These are phyloP conservation scores for Cutaneotrichosporon mucoides DNA, from an alignment of 1,284 basidiomycete species.

Conservation along the genomic window DNA sequence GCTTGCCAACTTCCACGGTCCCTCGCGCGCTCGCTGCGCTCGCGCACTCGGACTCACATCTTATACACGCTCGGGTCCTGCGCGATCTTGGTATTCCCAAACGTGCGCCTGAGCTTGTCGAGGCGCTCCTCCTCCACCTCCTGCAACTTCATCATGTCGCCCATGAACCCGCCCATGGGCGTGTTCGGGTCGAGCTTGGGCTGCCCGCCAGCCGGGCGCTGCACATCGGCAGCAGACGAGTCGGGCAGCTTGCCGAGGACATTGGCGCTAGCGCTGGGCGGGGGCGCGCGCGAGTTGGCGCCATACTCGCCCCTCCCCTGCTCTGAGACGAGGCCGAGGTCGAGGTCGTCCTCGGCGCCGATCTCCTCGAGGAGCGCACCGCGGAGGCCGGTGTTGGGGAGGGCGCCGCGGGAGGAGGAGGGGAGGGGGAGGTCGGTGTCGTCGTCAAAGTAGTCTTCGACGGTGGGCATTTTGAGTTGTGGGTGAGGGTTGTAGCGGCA, in stretches of 20 bases:
- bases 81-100: conserved; percentile 35
- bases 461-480: conserved; percentile 41
- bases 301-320: conserved; percentile 49
- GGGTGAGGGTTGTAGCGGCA: no score
- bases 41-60: conserved; percentile 27
- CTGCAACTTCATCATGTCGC: conserved; percentile 49
- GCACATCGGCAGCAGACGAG: conserved; percentile 12
- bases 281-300: conserved; percentile 32
- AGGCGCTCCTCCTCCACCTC: conserved; percentile 46
- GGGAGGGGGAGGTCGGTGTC: conserved; percentile 67
- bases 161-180: conserved; percentile 51
- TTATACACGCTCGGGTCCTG: conserved; percentile 45
- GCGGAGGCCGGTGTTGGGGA: conserved; percentile 62
- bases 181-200: conserved; percentile 37
- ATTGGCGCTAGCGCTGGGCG: conserved; percentile 12
- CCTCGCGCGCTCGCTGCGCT: no score
- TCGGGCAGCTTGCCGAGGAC: no score
- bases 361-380: conserved; percentile 77
- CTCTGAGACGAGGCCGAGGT: conserved; percentile 51
- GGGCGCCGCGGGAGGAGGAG: conserved; percentile 53
- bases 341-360: conserved; percentile 42
- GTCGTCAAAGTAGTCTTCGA: conserved; percentile 66
- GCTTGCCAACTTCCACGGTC: not conserved
- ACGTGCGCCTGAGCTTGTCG: conserved; percentile 42
- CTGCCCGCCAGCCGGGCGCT: not conserved